Evolutionary conservation across 2,329 filamentous ascomycete species (phyloP), one percentile per base, ranked within the genome.

Genomic region (Aspergillus sergii): DNA sequence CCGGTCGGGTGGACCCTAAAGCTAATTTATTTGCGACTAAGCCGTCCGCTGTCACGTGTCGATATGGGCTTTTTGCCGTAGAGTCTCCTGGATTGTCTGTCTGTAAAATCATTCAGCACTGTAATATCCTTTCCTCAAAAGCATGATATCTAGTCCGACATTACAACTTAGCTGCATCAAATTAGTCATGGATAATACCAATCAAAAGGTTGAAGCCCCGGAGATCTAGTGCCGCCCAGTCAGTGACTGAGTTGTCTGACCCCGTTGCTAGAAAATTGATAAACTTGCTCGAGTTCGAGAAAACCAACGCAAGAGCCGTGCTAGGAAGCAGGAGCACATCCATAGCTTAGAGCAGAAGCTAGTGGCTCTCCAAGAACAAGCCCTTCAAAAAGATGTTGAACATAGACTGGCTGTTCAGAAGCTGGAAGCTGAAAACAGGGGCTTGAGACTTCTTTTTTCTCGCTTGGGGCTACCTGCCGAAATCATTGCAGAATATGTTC

Each of bases 211-310:
- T 50, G 36, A 32, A 34, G 12, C 36, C 30, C 9, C 57, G 54
- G 26, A 45, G 21, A 21, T 23, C 12, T 30, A 11, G 23, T n/a
- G n/a, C 26, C n/a, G 12, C 12, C 55, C n/a, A 57, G 34, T 48
- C 32, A n/a, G 36, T 50, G n/a, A 21, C 43, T 53, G 51, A 45
- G n/a, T 32, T 64, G 67, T 43, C 59, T 58, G 11, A 48, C 34
- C 19, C 7, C 32, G 7, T 36, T 30, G n/a, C 2, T 50, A 78
- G 72, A 68, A 71, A 56, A 54, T 64, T 36, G 70, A 74, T 34
- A 71, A 72, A 61, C 71, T 75, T 39, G 84, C 86, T 54, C 74
- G 76, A 30, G 69, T 79, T 34, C 68, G 77, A 21, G 76, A 78
- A 34, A 79, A 78, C 39, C 77, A 79, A 59, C 76, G 77, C 39